Conservation (phyloP, 2,329 filamentous ascomycete species). For the Penicillium sp. region DNA sequence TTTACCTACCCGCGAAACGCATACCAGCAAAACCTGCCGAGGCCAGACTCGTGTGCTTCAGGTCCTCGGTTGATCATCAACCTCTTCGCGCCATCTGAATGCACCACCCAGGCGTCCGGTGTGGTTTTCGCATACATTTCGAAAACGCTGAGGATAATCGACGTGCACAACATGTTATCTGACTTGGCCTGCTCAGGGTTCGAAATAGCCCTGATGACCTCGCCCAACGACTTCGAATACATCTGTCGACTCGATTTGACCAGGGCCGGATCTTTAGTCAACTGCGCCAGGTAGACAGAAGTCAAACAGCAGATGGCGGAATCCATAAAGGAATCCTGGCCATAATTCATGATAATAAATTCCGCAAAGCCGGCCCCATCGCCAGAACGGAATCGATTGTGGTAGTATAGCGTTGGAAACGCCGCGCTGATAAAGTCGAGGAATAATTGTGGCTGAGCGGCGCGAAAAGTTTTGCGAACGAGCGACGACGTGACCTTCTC, state of each 20-base stretch:
- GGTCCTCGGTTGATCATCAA: slow-evolving; percentile 40
- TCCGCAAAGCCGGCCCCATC: slow-evolving; percentile 24
- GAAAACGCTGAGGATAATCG: slow-evolving; percentile 41
- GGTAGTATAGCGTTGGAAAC: slow-evolving; percentile 31
- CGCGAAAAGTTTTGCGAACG: slow-evolving; percentile 21
- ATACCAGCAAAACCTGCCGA: slow-evolving; percentile 38
- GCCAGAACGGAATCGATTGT: slow-evolving; percentile 29
- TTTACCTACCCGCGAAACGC: slow-evolving; percentile 33
- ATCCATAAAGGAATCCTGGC: slow-evolving; percentile 26
- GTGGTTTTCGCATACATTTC: slow-evolving; percentile 43
- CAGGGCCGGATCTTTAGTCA: slow-evolving; percentile 25
- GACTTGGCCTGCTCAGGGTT: slow-evolving; percentile 29
- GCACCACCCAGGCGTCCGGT: slow-evolving; percentile 38
- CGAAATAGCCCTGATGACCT: slow-evolving; percentile 31
- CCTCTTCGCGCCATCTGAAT: slow-evolving; percentile 37
- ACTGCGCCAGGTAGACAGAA: slow-evolving; percentile 28
- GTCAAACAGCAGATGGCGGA: slow-evolving; percentile 29
- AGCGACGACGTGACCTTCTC: slow-evolving; percentile 24
- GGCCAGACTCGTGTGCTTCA: slow-evolving; percentile 27
- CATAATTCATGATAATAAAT: slow-evolving; percentile 26
- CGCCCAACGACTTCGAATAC: slow-evolving; percentile 35
- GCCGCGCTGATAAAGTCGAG: slow-evolving; percentile 28
- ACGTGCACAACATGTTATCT: slow-evolving; percentile 36
- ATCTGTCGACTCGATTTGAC: slow-evolving; percentile 27
- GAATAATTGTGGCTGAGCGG: slow-evolving; percentile 26